These are phyloP conservation scores for Globisporangium carolinianum DNA, from an alignment of 352 stramenopile genomes.

Conservation along the genomic window DNA sequence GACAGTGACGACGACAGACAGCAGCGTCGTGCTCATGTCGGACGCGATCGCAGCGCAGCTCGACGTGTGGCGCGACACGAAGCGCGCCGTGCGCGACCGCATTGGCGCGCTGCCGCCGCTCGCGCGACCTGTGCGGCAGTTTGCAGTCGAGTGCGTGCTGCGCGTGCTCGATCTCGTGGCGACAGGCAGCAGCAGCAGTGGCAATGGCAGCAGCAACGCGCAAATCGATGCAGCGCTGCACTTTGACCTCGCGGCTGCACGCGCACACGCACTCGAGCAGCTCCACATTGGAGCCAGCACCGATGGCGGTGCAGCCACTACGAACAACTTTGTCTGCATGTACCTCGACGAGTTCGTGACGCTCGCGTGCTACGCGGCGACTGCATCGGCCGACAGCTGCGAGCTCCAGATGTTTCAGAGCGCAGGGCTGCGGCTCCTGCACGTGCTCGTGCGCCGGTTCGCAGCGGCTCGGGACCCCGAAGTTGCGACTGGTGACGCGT, in stretches of 20 bases:
- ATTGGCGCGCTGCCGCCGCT: conserved; percentile 57
- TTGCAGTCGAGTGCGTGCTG: conserved; percentile 73
- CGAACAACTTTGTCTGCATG: conserved; percentile 75
- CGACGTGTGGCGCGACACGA: conserved; percentile 69
- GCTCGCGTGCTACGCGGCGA: conserved; percentile 70
- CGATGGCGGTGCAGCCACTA: conserved; percentile 6
- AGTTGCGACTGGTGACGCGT: conserved; percentile 41
- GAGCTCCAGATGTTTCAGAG: conserved; percentile 80
- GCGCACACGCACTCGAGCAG: conserved; percentile 37
- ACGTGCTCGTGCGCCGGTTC: conserved; percentile 60
- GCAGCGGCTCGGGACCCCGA: conserved; percentile 54
- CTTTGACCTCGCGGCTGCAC: conserved; percentile 59
- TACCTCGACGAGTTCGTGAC: conserved; percentile 87
- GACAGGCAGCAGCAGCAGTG: background rate
- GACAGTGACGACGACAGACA: conserved; percentile 1
- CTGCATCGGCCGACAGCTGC: conserved; percentile 54
- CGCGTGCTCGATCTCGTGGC: conserved; percentile 63
- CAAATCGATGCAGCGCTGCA: conserved; percentile 32
- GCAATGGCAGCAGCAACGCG: background rate
- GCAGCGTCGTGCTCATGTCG: conserved; percentile 19
- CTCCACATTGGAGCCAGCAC: conserved; percentile 5
- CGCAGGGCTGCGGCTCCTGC: conserved; percentile 55
- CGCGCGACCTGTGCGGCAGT: conserved; percentile 68
- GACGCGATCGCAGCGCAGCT: conserved; percentile 46
- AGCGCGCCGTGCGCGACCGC: conserved; percentile 49